Conservation (phyloP, 768 basidiomycete genomes). For the Lentinula aciculospora region DNA sequence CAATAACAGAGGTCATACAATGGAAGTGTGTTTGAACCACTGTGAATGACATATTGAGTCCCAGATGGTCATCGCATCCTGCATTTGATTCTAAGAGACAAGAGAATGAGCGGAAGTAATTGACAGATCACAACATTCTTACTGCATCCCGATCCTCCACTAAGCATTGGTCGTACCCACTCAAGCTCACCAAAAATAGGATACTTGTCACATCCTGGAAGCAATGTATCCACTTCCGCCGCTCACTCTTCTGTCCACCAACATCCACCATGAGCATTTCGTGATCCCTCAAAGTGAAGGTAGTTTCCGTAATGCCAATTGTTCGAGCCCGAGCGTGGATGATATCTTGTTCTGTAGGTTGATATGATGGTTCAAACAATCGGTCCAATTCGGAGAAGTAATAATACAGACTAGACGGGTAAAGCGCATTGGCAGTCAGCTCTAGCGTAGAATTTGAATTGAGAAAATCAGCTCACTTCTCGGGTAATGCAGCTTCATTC, state of each 20-base stretch:
- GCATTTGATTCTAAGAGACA: conserved; percentile 86
- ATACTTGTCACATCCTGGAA: conserved; percentile 95
- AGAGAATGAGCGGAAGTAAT: background rate
- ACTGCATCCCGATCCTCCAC: conserved; percentile 91
- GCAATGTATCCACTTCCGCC: conserved; percentile 92
- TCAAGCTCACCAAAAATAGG: conserved; percentile 84
- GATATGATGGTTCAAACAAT: conserved; percentile 67
- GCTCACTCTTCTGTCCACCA: conserved; percentile 89
- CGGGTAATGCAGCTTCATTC: conserved; percentile 88
- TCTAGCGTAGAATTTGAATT: background rate
- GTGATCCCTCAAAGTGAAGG: conserved; percentile 71
- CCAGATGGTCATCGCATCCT: conserved; percentile 98
- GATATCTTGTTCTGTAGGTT: conserved; percentile 83
- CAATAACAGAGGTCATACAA: conserved; percentile 45
- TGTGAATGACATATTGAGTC: conserved; percentile 97
- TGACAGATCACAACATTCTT: conserved; percentile 22
- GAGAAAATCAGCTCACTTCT: conserved; percentile 54
- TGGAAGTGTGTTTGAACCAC: conserved; percentile 93
- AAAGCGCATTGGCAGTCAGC: background rate
- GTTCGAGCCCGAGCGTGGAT: conserved; percentile 82
- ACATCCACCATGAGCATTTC: conserved; percentile 84
- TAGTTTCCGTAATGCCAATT: conserved; percentile 87
- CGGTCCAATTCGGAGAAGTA: conserved; percentile 79
- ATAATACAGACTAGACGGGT: conserved; percentile 49
- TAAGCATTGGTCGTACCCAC: conserved; percentile 91